phyloP scores from a whole-genome alignment of 768 basidiomycete genomes.

The Naganishia onofrii region DNA sequence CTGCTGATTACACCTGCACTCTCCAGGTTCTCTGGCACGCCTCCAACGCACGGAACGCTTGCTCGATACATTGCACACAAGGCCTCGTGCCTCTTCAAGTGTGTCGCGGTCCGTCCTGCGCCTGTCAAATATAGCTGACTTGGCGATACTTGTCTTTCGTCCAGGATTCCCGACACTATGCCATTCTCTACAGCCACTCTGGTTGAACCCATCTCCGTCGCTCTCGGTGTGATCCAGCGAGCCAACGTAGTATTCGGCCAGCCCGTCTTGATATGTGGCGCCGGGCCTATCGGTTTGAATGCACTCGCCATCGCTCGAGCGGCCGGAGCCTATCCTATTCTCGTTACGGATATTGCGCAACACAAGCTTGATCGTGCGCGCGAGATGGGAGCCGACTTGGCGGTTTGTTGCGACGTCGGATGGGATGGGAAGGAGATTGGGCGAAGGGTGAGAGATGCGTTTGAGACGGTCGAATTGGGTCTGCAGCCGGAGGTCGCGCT shows the following conservation, averaged over 20 bases:
- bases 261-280: conserved; percentile 38
- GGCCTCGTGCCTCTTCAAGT: conserved; percentile 36
- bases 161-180: conserved; percentile 39
- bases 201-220: conserved; percentile 40
- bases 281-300: conserved; percentile 41
- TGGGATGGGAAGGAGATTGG: conserved; percentile 38
- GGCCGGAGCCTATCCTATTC: conserved; percentile 37
- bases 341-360: conserved; percentile 39
- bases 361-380: conserved; percentile 34
- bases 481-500: conserved; percentile 38
- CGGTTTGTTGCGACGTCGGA: conserved; percentile 34
- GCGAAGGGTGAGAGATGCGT: conserved; percentile 30
- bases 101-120: conserved; percentile 18
- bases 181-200: conserved; percentile 37
- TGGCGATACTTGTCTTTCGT: not conserved
- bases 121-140: not conserved
- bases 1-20: not conserved
- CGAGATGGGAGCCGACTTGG: conserved; percentile 34
- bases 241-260: conserved; percentile 38
- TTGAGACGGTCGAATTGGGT: conserved; percentile 31
- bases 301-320: conserved; percentile 38
- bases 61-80: conserved; percentile 40
- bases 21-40: conserved; percentile 40
- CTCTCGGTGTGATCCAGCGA: conserved; percentile 37
- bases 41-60: conserved; percentile 40